phyloP scores from a whole-genome alignment of 2,329 filamentous ascomycete species.

The Alternaria sp. region DNA sequence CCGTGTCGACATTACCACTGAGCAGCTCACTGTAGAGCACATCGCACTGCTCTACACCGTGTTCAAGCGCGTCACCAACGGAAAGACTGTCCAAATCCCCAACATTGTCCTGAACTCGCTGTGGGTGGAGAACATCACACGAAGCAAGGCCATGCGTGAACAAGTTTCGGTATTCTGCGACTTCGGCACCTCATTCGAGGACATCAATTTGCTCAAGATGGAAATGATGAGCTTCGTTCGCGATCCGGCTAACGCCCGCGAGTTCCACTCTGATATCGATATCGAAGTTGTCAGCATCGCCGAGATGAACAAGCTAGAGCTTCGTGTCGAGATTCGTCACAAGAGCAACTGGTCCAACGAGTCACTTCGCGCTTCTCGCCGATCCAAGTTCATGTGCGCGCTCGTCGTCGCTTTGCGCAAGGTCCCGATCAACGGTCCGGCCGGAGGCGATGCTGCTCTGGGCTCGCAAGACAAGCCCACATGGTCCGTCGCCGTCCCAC shows the following conservation, averaged over 20 bases:
- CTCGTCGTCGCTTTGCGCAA: conserved; percentile 83
- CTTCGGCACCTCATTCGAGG: conserved; percentile 87
- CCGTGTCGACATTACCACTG: conserved; percentile 78
- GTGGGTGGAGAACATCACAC: conserved; percentile 95
- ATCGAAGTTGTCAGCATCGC: conserved; percentile 80
- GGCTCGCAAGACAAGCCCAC: conserved; percentile 72
- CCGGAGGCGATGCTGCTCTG: conserved; percentile 70
- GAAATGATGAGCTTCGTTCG: conserved; percentile 88
- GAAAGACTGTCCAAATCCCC: conserved; percentile 81
- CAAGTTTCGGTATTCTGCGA: conserved; percentile 78
- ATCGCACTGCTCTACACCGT: conserved; percentile 94
- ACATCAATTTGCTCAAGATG: conserved; percentile 80
- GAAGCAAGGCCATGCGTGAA: conserved; percentile 91
- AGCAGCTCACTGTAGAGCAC: conserved; percentile 83
- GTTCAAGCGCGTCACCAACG: conserved; percentile 81
- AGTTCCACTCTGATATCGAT: conserved; percentile 85
- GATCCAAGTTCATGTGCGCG: conserved; percentile 97
- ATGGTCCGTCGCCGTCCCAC: conserved; percentile 78
- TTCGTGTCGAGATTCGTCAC: conserved; percentile 85
- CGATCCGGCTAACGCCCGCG: conserved; percentile 82
- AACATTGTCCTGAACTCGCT: conserved; percentile 90
- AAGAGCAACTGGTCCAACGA: conserved; percentile 75
- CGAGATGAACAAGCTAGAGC: conserved; percentile 84
- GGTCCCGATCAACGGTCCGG: conserved; percentile 84
- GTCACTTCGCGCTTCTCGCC: conserved; percentile 75